Evolutionary conservation across 2,329 filamentous ascomycete genomes (phyloP).

Genomic region (Colletotrichum neosansevieriae): DNA sequence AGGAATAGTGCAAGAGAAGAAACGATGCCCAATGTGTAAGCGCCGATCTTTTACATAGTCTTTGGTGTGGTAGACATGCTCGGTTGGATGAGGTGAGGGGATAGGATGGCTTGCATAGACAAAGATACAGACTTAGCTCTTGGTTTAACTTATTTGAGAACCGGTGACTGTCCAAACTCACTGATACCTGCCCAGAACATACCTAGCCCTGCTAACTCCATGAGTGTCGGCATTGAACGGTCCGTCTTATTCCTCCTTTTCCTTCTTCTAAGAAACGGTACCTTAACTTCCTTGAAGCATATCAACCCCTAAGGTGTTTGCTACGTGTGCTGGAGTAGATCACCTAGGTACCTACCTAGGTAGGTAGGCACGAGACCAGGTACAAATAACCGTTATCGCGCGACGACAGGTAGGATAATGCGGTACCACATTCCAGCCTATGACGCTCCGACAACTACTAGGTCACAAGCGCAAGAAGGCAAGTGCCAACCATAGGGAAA

Average conservation of each 20-base stretch:
- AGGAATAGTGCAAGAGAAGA: constrained; percentile 1
- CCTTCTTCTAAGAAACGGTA: background rate
- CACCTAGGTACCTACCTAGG: no score
- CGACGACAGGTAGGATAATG: background rate
- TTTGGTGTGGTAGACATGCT: background rate
- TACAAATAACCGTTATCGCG: no score
- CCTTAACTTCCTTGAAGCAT: background rate
- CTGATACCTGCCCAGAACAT: background rate
- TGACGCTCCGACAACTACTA: background rate
- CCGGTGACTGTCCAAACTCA: background rate
- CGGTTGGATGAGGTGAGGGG: background rate
- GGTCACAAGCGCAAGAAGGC: background rate
- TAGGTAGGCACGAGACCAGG: background rate
- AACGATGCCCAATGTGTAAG: background rate
- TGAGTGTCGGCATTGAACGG: background rate
- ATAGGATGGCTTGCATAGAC: background rate
- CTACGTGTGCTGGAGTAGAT: background rate
- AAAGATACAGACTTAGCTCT: background rate
- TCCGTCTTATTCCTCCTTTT: background rate
- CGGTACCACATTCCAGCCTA: background rate
- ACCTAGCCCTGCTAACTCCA: background rate
- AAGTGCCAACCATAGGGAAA: background rate
- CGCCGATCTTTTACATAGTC: background rate
- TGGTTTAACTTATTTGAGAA: background rate
- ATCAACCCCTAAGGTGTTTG: background rate